Evolutionary conservation across 2,329 filamentous ascomycete species (phyloP).

Genomic region (Fusarium sp.): DNA sequence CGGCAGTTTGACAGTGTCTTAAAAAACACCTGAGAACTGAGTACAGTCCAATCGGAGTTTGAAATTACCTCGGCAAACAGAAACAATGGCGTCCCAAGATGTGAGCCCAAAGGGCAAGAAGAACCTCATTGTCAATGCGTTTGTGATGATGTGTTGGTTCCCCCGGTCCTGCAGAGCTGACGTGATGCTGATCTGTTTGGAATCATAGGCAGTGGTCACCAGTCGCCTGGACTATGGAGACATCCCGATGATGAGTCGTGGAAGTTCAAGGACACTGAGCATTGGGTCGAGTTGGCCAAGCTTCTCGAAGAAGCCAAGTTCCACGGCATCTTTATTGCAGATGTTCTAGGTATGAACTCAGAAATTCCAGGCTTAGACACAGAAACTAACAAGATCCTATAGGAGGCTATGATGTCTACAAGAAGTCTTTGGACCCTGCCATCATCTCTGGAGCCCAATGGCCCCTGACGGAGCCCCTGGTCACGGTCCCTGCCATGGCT

Average conservation of each 20-base stretch:
- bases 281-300: slow-evolving; percentile 72
- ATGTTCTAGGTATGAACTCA: slow-evolving; percentile 63
- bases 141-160: slow-evolving; percentile 54
- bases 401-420: slow-evolving; percentile 79
- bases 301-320: slow-evolving; percentile 72
- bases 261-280: slow-evolving; percentile 69
- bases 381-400: neutral
- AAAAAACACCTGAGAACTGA: slow-evolving; percentile 1
- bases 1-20: slow-evolving; percentile 2
- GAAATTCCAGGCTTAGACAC: rapidly evolving
- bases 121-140: slow-evolving; percentile 57
- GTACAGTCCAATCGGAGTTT: slow-evolving; percentile 6
- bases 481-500: slow-evolving; percentile 76
- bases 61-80: neutral
- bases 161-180: neutral
- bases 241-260: slow-evolving; percentile 74
- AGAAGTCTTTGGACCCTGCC: slow-evolving; percentile 69
- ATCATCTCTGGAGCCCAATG: slow-evolving; percentile 75
- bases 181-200: slow-evolving; percentile 16
- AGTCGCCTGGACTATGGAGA: slow-evolving; percentile 64
- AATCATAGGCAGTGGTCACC: slow-evolving; percentile 55
- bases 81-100: slow-evolving; percentile 32
- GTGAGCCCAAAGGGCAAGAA: slow-evolving; percentile 47
- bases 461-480: slow-evolving; percentile 77
- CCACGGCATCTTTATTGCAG: slow-evolving; percentile 75